Base-by-base conservation (phyloP, 164 flowering plant genomes). In the Umbellularia californica region DNA sequence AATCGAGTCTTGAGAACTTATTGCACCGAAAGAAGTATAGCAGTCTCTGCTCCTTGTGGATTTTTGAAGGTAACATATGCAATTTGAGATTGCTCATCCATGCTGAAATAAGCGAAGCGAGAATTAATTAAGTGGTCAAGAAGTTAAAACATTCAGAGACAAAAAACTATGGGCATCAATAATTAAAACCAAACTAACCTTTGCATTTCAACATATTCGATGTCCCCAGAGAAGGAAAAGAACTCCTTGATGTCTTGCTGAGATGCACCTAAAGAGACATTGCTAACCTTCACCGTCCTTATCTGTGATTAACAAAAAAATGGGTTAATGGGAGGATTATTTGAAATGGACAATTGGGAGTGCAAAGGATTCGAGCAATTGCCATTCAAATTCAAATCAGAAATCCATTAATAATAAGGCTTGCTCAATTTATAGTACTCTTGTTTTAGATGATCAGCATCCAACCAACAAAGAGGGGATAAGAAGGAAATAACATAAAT, bases 21-120 rank as follows among this genome's bases (percentile, higher is more conserved):
- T 35, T 50, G 23, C 77, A 92, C 97, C 84, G 95, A 88, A 71
- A 92, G 93, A 75, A 92, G 93, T 71, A 85, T 78, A 4, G 95
- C 92, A 74, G 93, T 92, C 67, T 92, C 95, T 70, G 97, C 93
- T 41, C 92, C 92, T 76, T 90, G 88, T 9, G 91, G 50, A 79
- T 92, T 91, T 84, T 86, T 88, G 80, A 90, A 92, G 68, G 95
- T 89, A 71, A 92, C 93, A 82, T 81, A 86, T 58, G 97, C 97
- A 82, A 83, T 71, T 79, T 90, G 97, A 82, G 90, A 88, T 63
- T 87, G 79, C 76, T 88, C 95, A 78, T 73, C 84, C 55, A 81
- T 92, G 81, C 97, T 92, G 82, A 41, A 25, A 67, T 30, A 69
- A 9, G 10, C 7, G 47, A 35, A 35, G 47, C 2, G 10, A 7